Base-by-base conservation (phyloP, 768 basidiomycete genomes). In the Boletus edulis region DNA sequence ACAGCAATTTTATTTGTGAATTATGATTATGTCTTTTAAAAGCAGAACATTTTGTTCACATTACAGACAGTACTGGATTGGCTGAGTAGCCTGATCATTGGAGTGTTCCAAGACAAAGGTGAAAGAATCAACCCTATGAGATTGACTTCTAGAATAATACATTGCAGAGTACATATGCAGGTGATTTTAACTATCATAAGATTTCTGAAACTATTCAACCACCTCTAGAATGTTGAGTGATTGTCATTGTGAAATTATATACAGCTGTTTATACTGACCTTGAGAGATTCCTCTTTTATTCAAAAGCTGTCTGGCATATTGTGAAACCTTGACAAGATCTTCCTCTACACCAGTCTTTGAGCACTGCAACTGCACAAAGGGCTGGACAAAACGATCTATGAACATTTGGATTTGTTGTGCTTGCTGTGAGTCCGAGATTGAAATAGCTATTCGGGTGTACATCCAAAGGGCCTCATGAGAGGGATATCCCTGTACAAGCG, bases 391-490 rank as follows among this genome's bases (percentile, higher is more conserved):
- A 39, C 41, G 1, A 22, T 54, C 47, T 2, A 56, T 20, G 3
- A 68, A 68, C 5, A 57, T 42, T 18, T 52, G 44, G 0, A 49
- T 38, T 29, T 41, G 53, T 22, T 32, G 38, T 44, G 40, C 15
- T 40, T 58, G 43, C 44, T 44, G 45, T 3, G 22, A 20, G 27
- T 50, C 35, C 7, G 24, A 43, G 20, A 59, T 43, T 17, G 50
- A 61, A 35, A 57, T 40, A 1, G 39, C 49, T 5, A 31, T 46
- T 40, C 31, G 58, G 20, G 22, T 39, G 68, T 84, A 87, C 57
- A 83, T 70, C 85, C 86, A 88, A 17, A 87, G 73, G 0, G 87
- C 68, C 63, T 88, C 84, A 55, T 85, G 81, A 24, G 72, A 58
- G 2, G 87, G 82, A 62, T 80, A 87, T 18, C 73, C 61, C 12